Base-by-base conservation (phyloP, 2,329 filamentous ascomycete species). In the Neofusicoccum sp. region DNA sequence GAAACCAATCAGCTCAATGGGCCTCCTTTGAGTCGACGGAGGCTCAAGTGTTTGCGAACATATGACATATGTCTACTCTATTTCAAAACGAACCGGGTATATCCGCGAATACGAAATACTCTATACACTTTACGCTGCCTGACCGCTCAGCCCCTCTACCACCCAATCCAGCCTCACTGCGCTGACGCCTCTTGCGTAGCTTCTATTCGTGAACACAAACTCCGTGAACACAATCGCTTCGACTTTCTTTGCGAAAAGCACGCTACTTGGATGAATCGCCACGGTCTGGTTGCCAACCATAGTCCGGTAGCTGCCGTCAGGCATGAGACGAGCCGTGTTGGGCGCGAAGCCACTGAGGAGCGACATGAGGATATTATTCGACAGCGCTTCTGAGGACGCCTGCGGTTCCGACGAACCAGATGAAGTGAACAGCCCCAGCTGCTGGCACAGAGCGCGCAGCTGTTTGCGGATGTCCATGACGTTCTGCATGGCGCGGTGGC, bases 401-500 rank as follows among this genome's bases (percentile, higher is more conserved):
- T 8, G 62, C 59, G 14, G 31, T 56, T 43, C 51, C 36, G n/a
- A 53, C 8, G 62, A 33, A 4, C 5, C 2, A 9, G 5, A 30
- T 6, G 69, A 44, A 66, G 62, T 3, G 61, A 26, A 73, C 61
- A 77, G 66, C 53, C 80, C 80, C 7, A 82, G 76, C 54, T 78
- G 73, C 56, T 77, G 78, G 67, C 82, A 86, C 68, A 85, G 83
- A 3, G 79, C 71, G 20, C 76, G 78, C n/a, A 86, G 78, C 71
- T 87, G 85, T 68, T 86, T 87, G 59, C 84, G 80, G 49, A 87
- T 81, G 63, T 87, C 84, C 84, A 88, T 86, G 3, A 86, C 84
- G 14, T 81, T 83, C 65, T 85, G 82, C 86, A 88, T 88, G 3
- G 85, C 84, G 40, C 85, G 79, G 65, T 88, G 85, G 2, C 80